Percentiles rank a stretch among this genome's conserved stretches.
Conservation (phyloP, 495 filamentous ascomycete genomes). For the Eremomyces bilateralis region DNA sequence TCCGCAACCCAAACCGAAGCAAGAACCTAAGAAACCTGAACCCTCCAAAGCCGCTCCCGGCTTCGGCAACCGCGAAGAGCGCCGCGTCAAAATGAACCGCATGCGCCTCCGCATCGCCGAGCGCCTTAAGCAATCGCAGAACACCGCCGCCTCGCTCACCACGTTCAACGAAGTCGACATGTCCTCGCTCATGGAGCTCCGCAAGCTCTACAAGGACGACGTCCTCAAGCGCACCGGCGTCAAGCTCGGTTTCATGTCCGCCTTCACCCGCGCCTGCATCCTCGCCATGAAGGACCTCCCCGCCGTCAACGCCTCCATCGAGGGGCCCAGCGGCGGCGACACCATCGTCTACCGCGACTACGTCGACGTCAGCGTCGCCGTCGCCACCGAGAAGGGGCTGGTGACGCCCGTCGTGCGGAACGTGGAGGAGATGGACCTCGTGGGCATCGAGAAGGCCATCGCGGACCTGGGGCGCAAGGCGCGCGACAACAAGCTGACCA, state of each 20-base stretch:
- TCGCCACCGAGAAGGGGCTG: conserved; percentile 92
- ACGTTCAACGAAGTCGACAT: conserved; percentile 99
- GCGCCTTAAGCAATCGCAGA: conserved; percentile 96
- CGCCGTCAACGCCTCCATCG: conserved; percentile 93
- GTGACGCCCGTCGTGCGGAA: conserved; percentile 95
- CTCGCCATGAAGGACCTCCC: conserved; percentile 89
- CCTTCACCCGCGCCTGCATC: conserved; percentile 79
- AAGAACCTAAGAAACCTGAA: conserved; percentile 26
- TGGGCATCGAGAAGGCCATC: conserved; percentile 80
- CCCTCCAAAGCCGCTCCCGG: conserved; percentile 9
- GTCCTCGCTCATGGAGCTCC: conserved; percentile 93
- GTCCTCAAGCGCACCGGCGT: conserved; percentile 88
- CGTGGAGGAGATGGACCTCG: conserved; percentile 63
- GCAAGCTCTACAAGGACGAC: conserved; percentile 91
- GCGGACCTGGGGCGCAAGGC: conserved; percentile 95
- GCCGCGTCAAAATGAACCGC: conserved; percentile 95
- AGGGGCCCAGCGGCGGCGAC: conserved; percentile 83
- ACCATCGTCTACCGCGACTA: conserved; percentile 97
- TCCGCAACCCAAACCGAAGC: conserved; percentile 18
- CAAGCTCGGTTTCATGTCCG: conserved; percentile 97
- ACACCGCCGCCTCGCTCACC: conserved; percentile 89
- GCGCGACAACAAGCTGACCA: conserved; percentile 87
- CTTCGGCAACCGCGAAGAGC: conserved; percentile 63
- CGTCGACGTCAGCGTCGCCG: conserved; percentile 91
- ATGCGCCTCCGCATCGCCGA: conserved; percentile 96